phyloP scores from a whole-genome alignment of 2,329 filamentous ascomycete genomes.

The Pyrenophora graminea region DNA sequence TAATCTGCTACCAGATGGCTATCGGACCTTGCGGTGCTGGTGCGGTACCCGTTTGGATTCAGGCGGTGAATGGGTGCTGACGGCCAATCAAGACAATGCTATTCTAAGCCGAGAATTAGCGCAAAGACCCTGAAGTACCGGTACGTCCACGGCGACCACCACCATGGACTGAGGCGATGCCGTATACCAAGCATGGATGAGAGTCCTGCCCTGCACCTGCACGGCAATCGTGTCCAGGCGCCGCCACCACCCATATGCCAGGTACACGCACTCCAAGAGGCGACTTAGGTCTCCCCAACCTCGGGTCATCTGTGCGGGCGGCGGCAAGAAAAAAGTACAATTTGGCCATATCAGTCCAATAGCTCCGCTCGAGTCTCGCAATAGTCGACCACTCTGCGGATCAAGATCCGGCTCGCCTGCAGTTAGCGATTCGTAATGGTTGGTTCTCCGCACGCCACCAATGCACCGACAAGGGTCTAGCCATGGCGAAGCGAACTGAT shows the following conservation, averaged over 20 bases:
- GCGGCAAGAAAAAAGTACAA: constrained; percentile 16
- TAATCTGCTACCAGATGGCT: constrained; percentile 20
- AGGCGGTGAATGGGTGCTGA: constrained; percentile 24
- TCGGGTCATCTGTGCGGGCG: constrained; percentile 13
- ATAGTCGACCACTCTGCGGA: constrained; percentile 19
- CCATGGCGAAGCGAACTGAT: not conserved
- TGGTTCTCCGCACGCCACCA: constrained; percentile 9
- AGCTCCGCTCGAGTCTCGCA: constrained; percentile 14
- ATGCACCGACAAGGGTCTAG: constrained; percentile 7
- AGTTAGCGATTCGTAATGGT: constrained; percentile 16
- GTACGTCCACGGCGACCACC: constrained; percentile 13
- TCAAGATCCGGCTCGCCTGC: constrained; percentile 25
- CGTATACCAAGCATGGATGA: not conserved
- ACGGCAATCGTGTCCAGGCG: not conserved
- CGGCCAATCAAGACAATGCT: constrained; percentile 25
- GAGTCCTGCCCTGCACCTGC: not conserved
- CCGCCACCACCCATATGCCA: constrained; percentile 6
- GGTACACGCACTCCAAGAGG: not conserved
- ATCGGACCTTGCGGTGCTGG: constrained; percentile 23
- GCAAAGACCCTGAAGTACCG: constrained; percentile 5
- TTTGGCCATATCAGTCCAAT: constrained; percentile 5
- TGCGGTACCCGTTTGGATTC: constrained; percentile 16
- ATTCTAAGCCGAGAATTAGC: constrained; percentile 32
- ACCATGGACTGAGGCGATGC: constrained; percentile 2
- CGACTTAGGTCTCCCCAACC: not conserved